Evolutionary conservation across 202 grass and related monocot species (phyloP).

Genomic region (Schoenoplectus triqueter): DNA sequence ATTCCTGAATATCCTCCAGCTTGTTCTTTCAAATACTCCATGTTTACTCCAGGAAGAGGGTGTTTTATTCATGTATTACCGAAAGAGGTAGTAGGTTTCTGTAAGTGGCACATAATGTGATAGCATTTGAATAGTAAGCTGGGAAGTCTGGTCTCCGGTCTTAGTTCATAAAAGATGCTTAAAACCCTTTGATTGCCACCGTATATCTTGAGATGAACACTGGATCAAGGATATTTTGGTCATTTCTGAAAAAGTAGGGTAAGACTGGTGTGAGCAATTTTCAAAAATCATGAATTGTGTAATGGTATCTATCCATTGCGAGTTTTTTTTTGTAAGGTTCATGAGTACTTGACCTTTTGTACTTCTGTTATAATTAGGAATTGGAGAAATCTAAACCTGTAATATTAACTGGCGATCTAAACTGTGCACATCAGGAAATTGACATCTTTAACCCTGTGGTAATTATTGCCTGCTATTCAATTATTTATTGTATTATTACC

Average conservation of each 20-base stretch:
- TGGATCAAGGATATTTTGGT: neutral
- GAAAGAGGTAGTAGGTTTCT: neutral
- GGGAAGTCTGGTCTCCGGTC: neutral
- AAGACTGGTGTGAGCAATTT: no score
- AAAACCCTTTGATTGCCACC: constrained; percentile 8
- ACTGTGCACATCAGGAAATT: constrained; percentile 93
- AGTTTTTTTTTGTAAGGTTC: neutral
- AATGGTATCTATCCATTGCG: neutral
- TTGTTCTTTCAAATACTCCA: neutral
- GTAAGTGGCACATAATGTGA: neutral
- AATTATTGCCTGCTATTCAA: constrained; percentile 42
- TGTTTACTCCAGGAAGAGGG: neutral
- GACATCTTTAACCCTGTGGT: constrained; percentile 92
- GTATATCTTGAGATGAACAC: neutral
- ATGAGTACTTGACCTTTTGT: neutral
- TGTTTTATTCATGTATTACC: neutral
- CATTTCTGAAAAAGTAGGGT: neutral
- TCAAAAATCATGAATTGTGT: neutral
- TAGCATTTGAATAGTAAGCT: neutral
- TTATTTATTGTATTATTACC: constrained; percentile 7
- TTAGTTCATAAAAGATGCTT: neutral
- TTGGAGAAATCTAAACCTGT: constrained; percentile 94
- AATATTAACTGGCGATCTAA: constrained; percentile 92
- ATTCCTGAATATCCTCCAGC: neutral
- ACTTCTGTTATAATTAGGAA: constrained; percentile 55